Evolutionary conservation across 441 rosid genomes (phyloP), one percentile per base, ranked within the genome.

Genomic region (Biscutella laevigata): DNA sequence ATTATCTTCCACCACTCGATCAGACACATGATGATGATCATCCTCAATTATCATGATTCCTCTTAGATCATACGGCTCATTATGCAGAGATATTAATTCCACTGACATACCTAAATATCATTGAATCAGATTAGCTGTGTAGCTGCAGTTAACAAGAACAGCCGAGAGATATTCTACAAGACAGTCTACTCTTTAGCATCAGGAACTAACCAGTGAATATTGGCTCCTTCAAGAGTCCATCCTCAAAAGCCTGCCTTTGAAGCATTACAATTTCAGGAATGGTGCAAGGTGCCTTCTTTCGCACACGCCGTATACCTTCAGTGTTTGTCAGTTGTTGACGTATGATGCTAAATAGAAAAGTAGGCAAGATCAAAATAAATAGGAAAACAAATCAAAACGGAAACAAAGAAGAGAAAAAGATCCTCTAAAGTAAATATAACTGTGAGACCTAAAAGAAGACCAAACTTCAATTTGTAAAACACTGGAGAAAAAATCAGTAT

Each of bases 221-320:
- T 7, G 86, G 73, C 70, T 79, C 89, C 40, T 57, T 53, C 46
- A 84, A 94, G 37, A 85, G 78, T 46, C 73, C 84, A 53, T 78
- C 89, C 71, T 77, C 95, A 64, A 82, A 62, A 66, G 76, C 82
- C 60, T 77, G 95, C 57, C 95, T 80, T 71, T 76, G 84, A 63
- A 94, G 80, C 80, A 77, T 80, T 64, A 79, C 59, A 71, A 89
- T 87, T 74, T 94, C 99, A 47, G 86, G 60, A 56, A 71, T 67
- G 52, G 97, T 94, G 73, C 99, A 94, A 48, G 99, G 99, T 12
- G 99, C 97, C 67, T 94, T 94, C 74, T 87, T 94, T 13, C 99
- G 86, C 54, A 77, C 63, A 33, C 99, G 96, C 11, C 96, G 97
- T 70, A 89, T 77, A 66, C 81, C 94, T 68, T 87, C 96, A 40